Evolutionary conservation across 1,284 basidiomycete species (phyloP).

Genomic region (Cryptococcus sp.): DNA sequence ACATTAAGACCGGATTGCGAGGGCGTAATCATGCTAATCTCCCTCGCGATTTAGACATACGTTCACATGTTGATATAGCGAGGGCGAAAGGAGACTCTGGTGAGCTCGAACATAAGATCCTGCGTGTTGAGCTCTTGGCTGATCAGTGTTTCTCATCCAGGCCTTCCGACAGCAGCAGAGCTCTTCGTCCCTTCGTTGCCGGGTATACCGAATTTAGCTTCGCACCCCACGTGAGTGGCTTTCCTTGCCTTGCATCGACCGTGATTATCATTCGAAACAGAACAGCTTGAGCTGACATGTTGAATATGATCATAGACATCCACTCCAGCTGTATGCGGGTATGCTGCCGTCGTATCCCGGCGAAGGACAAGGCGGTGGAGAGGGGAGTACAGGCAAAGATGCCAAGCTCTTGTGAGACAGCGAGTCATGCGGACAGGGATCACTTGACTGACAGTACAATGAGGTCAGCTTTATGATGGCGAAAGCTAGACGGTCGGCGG

Average conservation of each 20-base stretch:
- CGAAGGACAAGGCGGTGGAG: slow-evolving; percentile 49
- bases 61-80: not conserved
- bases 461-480: slow-evolving; percentile 76
- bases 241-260: not conserved
- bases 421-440: not conserved
- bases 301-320: slow-evolving; percentile 56
- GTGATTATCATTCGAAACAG: not conserved
- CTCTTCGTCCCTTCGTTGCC: slow-evolving; percentile 80
- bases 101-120: not conserved
- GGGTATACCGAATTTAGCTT: slow-evolving; percentile 63
- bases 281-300: not conserved
- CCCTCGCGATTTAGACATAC: too few species aligned
- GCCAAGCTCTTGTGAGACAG: slow-evolving; percentile 51
- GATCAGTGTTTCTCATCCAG: slow-evolving; percentile 8
- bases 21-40: too few species aligned
- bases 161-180: slow-evolving; percentile 65
- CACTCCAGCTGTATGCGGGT: slow-evolving; percentile 77
- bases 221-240: slow-evolving; percentile 49
- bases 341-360: slow-evolving; percentile 78
- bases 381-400: slow-evolving; percentile 47
- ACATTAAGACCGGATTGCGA: too few species aligned
- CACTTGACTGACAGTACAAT: not conserved
- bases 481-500: slow-evolving; percentile 81
- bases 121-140: too few species aligned
- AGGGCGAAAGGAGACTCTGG: not conserved